Evolutionary conservation across 139 green algal species (phyloP), one percentile per base, ranked within the genome.

Genomic region (Auxenochlorella protothecoides): DNA sequence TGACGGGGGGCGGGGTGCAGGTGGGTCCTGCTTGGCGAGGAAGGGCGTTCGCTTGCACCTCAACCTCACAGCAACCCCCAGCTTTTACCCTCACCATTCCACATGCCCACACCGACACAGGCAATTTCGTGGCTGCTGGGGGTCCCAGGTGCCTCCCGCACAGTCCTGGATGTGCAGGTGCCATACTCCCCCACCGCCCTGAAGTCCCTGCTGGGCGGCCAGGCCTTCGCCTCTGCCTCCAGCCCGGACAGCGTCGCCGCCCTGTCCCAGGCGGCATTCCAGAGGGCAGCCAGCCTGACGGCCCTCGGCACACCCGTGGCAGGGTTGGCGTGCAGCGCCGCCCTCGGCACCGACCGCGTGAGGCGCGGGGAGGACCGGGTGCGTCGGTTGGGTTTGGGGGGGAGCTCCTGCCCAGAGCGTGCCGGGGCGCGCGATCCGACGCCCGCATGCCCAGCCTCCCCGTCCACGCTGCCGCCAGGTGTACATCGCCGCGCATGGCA

Each of bases 81-180:
- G 53, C 56, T 14, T 55, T 64, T 5, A 16, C 65, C 7, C 54
- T 4, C 13, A 8, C 12, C 4, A 27, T 65, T 68, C 15, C 7
- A 27, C 5, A 10, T 55, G 10, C 55, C 63, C 4, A n/a, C 55
- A 14, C 64, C 69, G 54, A 13, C 51, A 73, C 85, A 93, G 85
- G 85, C 80, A 5, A 59, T 87, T 3, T 79, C 83, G 0, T 92
- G 88, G 88, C 74, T 96, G 61, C 74, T 93, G 55, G 73, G 75
- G 8, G 84, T 92, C 3, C 91, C 88, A 5, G 88, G 89, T n/a
- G 89, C 89, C 0, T 92, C 86, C 13, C 80, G 73, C 55, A 94
- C 89, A 0, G 80, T 96, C 5, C 69, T 94, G 56, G 88, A 94
- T 56, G 79, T 79, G 4, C 65, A 72, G 3, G 83, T 94, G 67